Conservation (phyloP, 2,329 filamentous ascomycete genomes). For the Fusarium begoniae region DNA sequence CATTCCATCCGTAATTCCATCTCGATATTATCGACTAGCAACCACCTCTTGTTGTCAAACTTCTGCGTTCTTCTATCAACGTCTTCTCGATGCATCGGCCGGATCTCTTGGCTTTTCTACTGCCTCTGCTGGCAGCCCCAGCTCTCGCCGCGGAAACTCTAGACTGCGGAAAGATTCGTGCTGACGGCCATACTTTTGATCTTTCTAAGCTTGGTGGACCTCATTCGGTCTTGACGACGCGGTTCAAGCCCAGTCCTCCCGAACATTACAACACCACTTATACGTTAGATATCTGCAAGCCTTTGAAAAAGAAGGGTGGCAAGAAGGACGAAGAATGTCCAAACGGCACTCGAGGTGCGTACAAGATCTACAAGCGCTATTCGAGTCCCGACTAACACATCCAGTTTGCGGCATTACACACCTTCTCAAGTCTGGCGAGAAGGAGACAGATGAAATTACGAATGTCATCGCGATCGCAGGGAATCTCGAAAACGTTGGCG, state of each 20-base stretch:
- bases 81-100: constrained; percentile 52
- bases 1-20: constrained; percentile 10
- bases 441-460: constrained; percentile 29
- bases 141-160: constrained; percentile 59
- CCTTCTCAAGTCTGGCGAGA: constrained; percentile 57
- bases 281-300: constrained; percentile 79
- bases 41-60: background rate
- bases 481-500: constrained; percentile 67
- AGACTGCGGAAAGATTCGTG: constrained; percentile 69
- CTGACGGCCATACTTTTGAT: constrained; percentile 70
- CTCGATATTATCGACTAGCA: constrained; percentile 2
- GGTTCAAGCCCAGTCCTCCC: constrained; percentile 61
- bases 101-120: constrained; percentile 48
- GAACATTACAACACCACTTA: constrained; percentile 76
- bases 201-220: constrained; percentile 71
- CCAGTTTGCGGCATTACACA: constrained; percentile 80
- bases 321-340: constrained; percentile 70
- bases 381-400: constrained; percentile 10
- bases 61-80: constrained; percentile 1
- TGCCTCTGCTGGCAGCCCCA: constrained; percentile 51
- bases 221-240: constrained; percentile 71
- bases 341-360: constrained; percentile 72
- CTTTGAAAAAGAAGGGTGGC: constrained; percentile 69
- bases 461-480: constrained; percentile 79
- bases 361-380: constrained; percentile 7